Conservation (phyloP, 441 rosid species). For the Adansonia grandidieri region DNA sequence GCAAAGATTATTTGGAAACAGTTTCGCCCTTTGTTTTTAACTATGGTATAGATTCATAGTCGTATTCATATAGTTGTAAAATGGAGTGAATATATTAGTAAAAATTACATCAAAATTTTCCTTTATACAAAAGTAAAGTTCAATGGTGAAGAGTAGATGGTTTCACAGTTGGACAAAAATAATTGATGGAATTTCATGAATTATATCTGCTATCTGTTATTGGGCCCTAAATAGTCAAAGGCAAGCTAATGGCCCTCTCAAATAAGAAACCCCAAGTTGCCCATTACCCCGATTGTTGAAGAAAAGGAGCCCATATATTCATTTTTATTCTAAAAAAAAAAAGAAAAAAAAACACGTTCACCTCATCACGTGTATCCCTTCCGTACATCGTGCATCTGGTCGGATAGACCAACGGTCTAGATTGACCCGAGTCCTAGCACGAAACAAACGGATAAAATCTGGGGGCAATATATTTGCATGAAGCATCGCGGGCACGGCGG, state of each 20-base stretch:
- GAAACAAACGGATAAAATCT: background rate
- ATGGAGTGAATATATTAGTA: background rate
- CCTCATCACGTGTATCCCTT: background rate
- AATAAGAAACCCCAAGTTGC: no score
- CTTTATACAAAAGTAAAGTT: no score
- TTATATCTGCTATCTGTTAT: no score
- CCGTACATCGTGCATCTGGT: conserved; percentile 4
- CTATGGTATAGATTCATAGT: background rate
- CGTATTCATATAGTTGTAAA: background rate
- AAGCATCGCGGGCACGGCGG: background rate
- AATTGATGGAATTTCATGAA: no score
- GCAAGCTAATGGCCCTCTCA: no score
- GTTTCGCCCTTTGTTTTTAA: background rate
- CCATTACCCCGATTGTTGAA: background rate
- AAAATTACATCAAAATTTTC: background rate
- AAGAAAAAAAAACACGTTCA: no score
- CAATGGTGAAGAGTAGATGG: no score
- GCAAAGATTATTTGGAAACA: background rate
- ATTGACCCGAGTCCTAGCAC: background rate
- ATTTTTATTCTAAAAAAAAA: no score
- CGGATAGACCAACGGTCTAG: conserved; percentile 6
- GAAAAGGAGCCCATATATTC: no score
- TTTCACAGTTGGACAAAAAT: no score
- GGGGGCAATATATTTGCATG: background rate
- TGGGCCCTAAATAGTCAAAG: no score